phyloP scores from a whole-genome alignment of 1,139 yeast species.

The Taphrina deformans region DNA sequence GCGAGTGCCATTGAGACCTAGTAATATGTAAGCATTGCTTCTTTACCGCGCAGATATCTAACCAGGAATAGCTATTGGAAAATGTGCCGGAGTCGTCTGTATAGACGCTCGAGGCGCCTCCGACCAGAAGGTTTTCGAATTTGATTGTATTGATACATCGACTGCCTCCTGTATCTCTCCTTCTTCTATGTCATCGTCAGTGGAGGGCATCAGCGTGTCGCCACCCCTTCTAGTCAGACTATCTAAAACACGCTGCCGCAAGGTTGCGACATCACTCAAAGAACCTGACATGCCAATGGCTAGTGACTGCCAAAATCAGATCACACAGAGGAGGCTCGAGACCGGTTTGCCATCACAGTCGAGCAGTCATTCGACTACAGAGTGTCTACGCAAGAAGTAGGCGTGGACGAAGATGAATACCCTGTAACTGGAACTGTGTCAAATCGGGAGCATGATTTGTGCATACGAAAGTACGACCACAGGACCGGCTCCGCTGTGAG shows the following conservation, averaged over 20 bases:
- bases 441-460: too few relatives aligned
- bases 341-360: neutral
- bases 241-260: constrained; percentile 20
- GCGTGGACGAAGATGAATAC: too few relatives aligned
- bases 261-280: constrained; percentile 1
- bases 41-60: neutral
- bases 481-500: too few relatives aligned
- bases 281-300: neutral
- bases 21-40: neutral
- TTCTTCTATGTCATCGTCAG: constrained; percentile 8
- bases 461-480: too few relatives aligned
- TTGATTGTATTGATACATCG: neutral
- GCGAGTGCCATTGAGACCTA: constrained; percentile 5
- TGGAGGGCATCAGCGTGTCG: neutral
- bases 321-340: neutral
- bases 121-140: neutral
- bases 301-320: neutral
- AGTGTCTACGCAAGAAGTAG: too few relatives aligned
- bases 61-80: constrained; percentile 6
- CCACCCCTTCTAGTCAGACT: constrained; percentile 1
- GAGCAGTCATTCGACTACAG: too few relatives aligned
- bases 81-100: neutral
- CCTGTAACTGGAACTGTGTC: too few relatives aligned
- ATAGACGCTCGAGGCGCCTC: neutral
- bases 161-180: constrained; percentile 13